Base-by-base conservation (phyloP, 257 asterid species). In the Plantago elongata region DNA sequence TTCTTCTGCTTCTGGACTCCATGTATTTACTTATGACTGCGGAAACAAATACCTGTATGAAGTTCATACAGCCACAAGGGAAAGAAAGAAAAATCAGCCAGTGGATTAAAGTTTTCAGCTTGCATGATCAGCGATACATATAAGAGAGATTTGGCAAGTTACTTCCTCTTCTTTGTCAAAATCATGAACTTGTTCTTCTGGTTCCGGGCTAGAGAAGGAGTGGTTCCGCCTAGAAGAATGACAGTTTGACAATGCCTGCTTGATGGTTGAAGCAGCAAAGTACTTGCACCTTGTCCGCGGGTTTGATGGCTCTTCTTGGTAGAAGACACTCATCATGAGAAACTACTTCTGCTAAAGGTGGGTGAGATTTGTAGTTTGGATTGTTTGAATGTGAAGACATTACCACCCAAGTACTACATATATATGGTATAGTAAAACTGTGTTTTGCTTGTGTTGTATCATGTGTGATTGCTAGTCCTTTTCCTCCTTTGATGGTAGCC, bases 111-210 rank as follows among this genome's bases (percentile, higher is more conserved):
- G 27, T 22, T 22, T 22, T 22, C 27, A 22, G 27, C 27, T 22
- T 22, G 27, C 1, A 22, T 22, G 27, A 18, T 17, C 9, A 5
- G 16, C 37, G 11, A 58, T 38, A 56, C 7, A 29, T 51, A 22
- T 9, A 8, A 30, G n/a, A 65, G 51, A 65, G 62, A 56, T 57
- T 37, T 40, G 52, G 60, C 15, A 11, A 72, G 55, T 76, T 75
- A 81, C 92, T 70, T 85, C 94, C 59, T 86, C 90, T 75, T 89
- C 94, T 44, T 82, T 81, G 34, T 82, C 77, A 50, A 77, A 72
- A 70, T 74, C 84, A 27, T 14, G 44, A 49, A 61, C 70, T 45
- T 75, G 61, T 60, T 67, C 77, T n/a, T 81, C 84, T 13, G 76
- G 74, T 54, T 80, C 82, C 4, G 71, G 63, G 65, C 58, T 61